Conservation (phyloP, 257 asterid genomes). For the Nicotiana obtusifolia region DNA sequence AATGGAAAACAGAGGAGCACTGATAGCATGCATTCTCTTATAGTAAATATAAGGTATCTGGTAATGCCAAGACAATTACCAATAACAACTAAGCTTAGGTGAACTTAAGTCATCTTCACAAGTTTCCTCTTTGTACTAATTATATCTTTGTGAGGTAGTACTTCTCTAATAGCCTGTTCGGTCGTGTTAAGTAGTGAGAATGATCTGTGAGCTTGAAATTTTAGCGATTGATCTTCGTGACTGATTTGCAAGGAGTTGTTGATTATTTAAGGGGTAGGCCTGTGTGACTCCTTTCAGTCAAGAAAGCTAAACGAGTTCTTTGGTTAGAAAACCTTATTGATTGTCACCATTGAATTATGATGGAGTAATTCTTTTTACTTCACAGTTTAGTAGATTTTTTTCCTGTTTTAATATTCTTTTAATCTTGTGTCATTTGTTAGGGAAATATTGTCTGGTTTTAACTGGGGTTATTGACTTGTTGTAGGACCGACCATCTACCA, state of each 20-base stretch:
- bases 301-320: not conserved
- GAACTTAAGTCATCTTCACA: not conserved
- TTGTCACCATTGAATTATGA: not conserved
- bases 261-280: not conserved
- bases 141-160: not conserved
- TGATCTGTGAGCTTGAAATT: not conserved
- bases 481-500: constrained; percentile 8
- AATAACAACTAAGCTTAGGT: not conserved
- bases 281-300: too few relatives aligned
- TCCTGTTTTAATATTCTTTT: not conserved
- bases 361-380: not conserved
- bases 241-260: not conserved
- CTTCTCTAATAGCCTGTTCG: not conserved
- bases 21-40: not conserved
- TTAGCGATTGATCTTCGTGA: not conserved
- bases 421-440: not conserved
- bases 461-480: not conserved
- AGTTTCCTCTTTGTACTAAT: not conserved
- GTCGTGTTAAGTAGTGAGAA: not conserved
- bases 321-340: not conserved
- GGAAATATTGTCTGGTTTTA: not conserved
- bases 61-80: not conserved
- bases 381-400: not conserved
- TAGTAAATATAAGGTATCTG: not conserved
- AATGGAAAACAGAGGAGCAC: not conserved